Conservation (phyloP, 2,329 filamentous ascomycete genomes). For the Metarhizium humberi region DNA sequence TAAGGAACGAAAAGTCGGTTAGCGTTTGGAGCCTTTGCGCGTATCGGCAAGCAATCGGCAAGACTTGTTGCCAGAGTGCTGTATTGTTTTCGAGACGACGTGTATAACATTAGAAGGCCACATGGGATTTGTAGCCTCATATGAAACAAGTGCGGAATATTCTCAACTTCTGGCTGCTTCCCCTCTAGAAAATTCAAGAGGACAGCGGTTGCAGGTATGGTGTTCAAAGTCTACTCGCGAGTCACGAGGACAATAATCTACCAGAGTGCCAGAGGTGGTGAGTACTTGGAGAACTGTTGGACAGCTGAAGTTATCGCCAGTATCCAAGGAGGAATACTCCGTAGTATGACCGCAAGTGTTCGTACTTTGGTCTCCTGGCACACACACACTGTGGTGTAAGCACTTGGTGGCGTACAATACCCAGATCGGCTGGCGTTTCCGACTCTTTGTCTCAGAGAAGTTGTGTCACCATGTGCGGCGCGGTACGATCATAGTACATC, state of each 20-base stretch:
- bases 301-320: not conserved
- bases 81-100: not conserved
- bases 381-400: constrained; percentile 1
- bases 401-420: not conserved
- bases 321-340: not conserved
- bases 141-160: not conserved
- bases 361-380: not conserved
- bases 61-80: not conserved
- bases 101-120: not conserved
- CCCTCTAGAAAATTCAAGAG: no score
- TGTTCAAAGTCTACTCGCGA: not conserved
- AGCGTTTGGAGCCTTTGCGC: not conserved
- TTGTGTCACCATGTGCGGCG: not conserved
- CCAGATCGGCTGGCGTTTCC: constrained; percentile 5
- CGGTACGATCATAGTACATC: not conserved
- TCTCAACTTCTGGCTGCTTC: not conserved
- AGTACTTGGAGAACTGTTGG: not conserved
- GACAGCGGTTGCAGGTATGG: no score
- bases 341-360: not conserved
- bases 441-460: not conserved
- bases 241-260: not conserved
- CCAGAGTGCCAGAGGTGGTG: not conserved
- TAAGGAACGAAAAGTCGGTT: not conserved
- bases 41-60: not conserved
- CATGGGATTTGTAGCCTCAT: not conserved